Conservation (phyloP, 2,329 filamentous ascomycete genomes). For the Chrysosporium queenslandicum region DNA sequence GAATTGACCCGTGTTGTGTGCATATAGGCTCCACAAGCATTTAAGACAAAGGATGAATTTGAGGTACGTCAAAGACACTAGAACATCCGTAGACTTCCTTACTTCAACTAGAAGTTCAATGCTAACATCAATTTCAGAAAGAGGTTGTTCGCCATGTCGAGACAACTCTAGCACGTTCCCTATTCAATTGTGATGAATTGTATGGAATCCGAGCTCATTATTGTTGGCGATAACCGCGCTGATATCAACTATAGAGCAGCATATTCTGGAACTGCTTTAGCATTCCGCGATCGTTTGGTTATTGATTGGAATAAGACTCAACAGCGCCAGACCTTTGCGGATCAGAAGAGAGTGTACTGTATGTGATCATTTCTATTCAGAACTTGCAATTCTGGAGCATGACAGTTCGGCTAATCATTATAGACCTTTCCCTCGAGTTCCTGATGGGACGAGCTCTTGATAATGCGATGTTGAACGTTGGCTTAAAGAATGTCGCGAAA, state of each 20-base stretch:
- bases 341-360: slow-evolving; percentile 91
- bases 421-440: slow-evolving; percentile 88
- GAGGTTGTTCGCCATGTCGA: slow-evolving; percentile 92
- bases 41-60: slow-evolving; percentile 73
- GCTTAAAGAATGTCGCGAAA: slow-evolving; percentile 72
- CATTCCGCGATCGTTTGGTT: slow-evolving; percentile 84
- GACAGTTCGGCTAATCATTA: slow-evolving; percentile 1
- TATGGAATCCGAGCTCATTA: slow-evolving; percentile 24
- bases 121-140: slow-evolving; percentile 40
- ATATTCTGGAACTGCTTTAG: slow-evolving; percentile 81
- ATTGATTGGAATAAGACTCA: slow-evolving; percentile 98
- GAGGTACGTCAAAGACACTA: slow-evolving; percentile 36
- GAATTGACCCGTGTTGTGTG: background rate
- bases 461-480: slow-evolving; percentile 97
- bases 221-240: background rate
- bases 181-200: slow-evolving; percentile 95
- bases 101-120: background rate
- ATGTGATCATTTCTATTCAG: slow-evolving; percentile 21
- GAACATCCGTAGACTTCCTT: background rate
- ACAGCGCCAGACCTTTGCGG: slow-evolving; percentile 82
- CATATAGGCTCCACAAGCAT: slow-evolving; percentile 55
- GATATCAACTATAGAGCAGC: slow-evolving; percentile 49
- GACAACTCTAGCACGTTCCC: slow-evolving; percentile 85
- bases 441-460: slow-evolving; percentile 93
- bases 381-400: background rate